These are phyloP conservation scores for Adansonia gregorii DNA, from an alignment of 441 rosid genomes.

Conservation along the genomic window DNA sequence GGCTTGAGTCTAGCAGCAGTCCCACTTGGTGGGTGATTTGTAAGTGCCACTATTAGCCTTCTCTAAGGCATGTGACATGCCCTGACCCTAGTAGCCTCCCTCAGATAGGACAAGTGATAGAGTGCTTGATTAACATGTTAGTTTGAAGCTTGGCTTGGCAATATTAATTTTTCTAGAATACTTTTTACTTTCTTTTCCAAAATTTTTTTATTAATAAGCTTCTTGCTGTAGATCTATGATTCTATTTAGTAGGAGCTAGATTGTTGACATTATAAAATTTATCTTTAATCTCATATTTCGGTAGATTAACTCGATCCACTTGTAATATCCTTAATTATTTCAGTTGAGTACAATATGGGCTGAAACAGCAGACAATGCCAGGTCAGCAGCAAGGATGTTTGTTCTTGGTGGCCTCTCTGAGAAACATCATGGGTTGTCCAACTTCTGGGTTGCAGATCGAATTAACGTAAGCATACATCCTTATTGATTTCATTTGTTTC, in stretches of 20 bases:
- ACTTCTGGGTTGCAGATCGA: slow-evolving; percentile 81
- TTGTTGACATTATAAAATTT: slow-evolving; percentile 1
- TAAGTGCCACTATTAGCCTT: no score
- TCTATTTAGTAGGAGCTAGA: neutral
- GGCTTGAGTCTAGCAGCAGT: no score
- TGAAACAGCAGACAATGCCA: slow-evolving; percentile 88
- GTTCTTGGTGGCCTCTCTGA: slow-evolving; percentile 91
- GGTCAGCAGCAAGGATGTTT: slow-evolving; percentile 83
- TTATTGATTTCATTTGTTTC: neutral
- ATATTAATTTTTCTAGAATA: neutral
- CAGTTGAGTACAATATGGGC: slow-evolving; percentile 99
- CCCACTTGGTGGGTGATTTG: no score
- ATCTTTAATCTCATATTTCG: slow-evolving; percentile 1
- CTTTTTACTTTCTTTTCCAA: neutral
- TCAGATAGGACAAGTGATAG: no score
- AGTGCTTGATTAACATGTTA: neutral
- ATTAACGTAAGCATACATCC: slow-evolving; percentile 68
- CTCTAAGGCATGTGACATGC: no score
- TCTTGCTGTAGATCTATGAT: neutral
- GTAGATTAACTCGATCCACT: slow-evolving; percentile 13
- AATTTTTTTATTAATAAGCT: neutral
- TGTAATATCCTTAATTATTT: slow-evolving; percentile 26
- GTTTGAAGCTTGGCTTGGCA: neutral
- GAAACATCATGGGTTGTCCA: slow-evolving; percentile 72
- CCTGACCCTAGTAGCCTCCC: no score